phyloP scores from a whole-genome alignment of 2,329 filamentous ascomycete species.

The Pestalotiopsis sp. region DNA sequence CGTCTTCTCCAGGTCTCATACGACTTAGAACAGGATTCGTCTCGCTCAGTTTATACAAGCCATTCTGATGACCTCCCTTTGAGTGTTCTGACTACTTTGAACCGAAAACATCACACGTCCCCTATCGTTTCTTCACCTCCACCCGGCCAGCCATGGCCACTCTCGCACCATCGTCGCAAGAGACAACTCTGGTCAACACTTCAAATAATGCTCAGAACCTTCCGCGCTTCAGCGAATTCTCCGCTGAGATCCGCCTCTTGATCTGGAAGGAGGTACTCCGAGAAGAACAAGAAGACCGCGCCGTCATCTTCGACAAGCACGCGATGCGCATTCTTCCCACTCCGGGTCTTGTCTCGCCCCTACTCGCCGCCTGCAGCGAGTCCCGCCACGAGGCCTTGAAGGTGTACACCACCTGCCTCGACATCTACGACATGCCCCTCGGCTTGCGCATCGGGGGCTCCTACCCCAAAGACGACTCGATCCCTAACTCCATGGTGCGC shows the following conservation, averaged over 20 bases:
- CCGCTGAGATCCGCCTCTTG: background rate
- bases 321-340: background rate
- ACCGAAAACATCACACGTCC: too few relatives aligned
- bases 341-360: background rate
- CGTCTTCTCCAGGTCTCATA: too few relatives aligned
- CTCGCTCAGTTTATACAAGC: too few relatives aligned
- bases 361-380: background rate
- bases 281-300: background rate
- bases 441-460: background rate
- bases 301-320: background rate
- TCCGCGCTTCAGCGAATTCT: background rate
- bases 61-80: too few relatives aligned
- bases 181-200: background rate
- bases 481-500: background rate
- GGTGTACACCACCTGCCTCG: background rate
- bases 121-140: too few relatives aligned
- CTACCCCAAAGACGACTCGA: background rate
- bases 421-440: background rate
- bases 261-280: background rate
- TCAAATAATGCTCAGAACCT: background rate
- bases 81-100: too few relatives aligned
- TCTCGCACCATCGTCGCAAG: too few relatives aligned
- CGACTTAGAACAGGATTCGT: too few relatives aligned
- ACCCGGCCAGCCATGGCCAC: too few relatives aligned
- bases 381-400: background rate